These are phyloP conservation scores for Claviceps maximensis DNA, from an alignment of 2,329 filamentous ascomycete genomes.

Conservation along the genomic window DNA sequence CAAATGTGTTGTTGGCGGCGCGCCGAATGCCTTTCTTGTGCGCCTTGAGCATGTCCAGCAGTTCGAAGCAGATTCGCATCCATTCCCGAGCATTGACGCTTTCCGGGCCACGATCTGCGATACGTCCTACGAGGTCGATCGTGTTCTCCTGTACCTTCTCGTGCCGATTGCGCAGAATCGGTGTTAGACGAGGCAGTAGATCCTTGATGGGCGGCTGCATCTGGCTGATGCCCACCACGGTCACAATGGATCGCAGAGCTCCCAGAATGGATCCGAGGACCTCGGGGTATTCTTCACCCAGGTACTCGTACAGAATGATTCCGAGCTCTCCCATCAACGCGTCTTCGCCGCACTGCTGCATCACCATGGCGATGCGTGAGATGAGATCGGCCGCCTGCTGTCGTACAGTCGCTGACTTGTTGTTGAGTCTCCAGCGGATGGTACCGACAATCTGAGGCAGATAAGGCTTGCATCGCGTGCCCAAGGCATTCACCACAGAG, in stretches of 20 bases:
- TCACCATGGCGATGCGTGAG: constrained; percentile 92
- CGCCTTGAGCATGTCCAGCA: constrained; percentile 97
- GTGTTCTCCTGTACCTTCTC: constrained; percentile 99
- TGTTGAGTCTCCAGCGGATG: constrained; percentile 92
- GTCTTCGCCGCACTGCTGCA: constrained; percentile 97
- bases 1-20: constrained; percentile 98
- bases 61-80: constrained; percentile 99
- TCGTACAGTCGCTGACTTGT: constrained; percentile 91
- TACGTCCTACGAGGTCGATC: constrained; percentile 93
- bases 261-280: constrained; percentile 94
- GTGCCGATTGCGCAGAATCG: constrained; percentile 95
- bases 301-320: constrained; percentile 90
- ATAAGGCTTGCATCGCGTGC: constrained; percentile 88
- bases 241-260: constrained; percentile 89
- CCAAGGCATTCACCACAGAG: constrained; percentile 90
- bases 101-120: constrained; percentile 91
- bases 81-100: constrained; percentile 94
- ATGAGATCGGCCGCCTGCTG: constrained; percentile 96
- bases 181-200: constrained; percentile 82
- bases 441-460: constrained; percentile 94
- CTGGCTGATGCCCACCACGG: constrained; percentile 91
- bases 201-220: constrained; percentile 99
- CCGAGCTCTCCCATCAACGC: constrained; percentile 90
- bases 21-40: constrained; percentile 99
- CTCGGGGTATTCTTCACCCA: constrained; percentile 96